Evolutionary conservation across 2,329 filamentous ascomycete genomes (phyloP), one percentile per base, ranked within the genome.

Genomic region (Phaeophleospora eucalypticola): DNA sequence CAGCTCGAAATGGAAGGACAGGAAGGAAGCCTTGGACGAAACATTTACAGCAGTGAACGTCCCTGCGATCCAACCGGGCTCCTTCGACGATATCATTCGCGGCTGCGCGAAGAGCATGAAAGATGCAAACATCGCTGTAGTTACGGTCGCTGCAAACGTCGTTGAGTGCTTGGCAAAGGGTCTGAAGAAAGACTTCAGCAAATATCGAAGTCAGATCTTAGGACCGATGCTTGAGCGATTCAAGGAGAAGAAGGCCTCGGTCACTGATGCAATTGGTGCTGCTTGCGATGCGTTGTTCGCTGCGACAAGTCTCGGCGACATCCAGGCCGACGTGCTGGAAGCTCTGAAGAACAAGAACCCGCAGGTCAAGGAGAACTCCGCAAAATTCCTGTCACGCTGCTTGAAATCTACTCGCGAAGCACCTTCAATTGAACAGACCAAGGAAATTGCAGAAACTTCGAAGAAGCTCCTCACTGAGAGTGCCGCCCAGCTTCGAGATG

Each of bases 1-100:
- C 0, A 97, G 91, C 8, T 84, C 90, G 0, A 98, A 98, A 66
- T 98, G 93, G 93, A 98, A 98, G 65, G 94, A 98, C 58, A 80
- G 93, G 52, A 98, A 98, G 68, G 93, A 98, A 58, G 88, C 87
- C 0, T 76, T 97, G 2, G 93, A 98, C 51, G 88, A 81, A 8
- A 76, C 96, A 0, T 85, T 84, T 58, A 79, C 80, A 12, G 77
- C 82, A 2, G 69, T 95, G 45, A 94, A 95, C 59, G 84, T 94
- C 34, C 89, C 91, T 12, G 81, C 85, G 52, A 95, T 98, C 67
- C 94, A 95, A 67, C 91, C 97, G 58, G 87, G 82, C 4, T 85
- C 88, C 45, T 97, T 89, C 63, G 81, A 84, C 65, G 91, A 97
- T 60, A 78, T 97, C 57, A 82, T 87, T 46, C 80, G 87, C 51